Evolutionary conservation across 2,329 filamentous ascomycete species (phyloP).

Genomic region (Hirsutella minnesotensis): DNA sequence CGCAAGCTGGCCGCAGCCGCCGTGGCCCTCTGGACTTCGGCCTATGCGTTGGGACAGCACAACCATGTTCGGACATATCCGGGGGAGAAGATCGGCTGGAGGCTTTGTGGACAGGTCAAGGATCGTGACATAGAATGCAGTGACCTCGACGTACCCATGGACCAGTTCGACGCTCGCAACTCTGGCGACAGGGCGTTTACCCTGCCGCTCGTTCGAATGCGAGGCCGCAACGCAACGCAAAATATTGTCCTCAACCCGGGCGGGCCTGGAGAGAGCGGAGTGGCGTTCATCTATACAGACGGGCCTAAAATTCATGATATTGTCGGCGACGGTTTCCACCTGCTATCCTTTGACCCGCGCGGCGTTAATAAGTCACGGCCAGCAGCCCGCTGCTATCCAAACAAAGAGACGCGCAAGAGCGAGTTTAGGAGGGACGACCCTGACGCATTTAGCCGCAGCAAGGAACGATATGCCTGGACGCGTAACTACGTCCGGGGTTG

Average conservation of each 20-base stretch:
- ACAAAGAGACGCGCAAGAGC: too few relatives aligned
- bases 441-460: constrained; percentile 25
- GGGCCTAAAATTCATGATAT: constrained; percentile 21
- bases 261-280: constrained; percentile 33
- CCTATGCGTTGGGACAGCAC: neutral
- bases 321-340: constrained; percentile 30
- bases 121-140: too few relatives aligned
- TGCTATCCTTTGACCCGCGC: constrained; percentile 35
- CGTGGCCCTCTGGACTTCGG: neutral
- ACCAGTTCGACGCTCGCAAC: constrained; percentile 27
- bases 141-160: constrained; percentile 31
- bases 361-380: constrained; percentile 23
- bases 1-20: neutral
- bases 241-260: constrained; percentile 35
- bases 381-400: too few relatives aligned
- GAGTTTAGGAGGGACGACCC: too few relatives aligned
- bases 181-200: constrained; percentile 25
- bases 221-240: constrained; percentile 27
- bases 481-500: constrained; percentile 28
- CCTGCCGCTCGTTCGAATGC: constrained; percentile 31
- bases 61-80: constrained; percentile 9
- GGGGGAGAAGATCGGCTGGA: too few relatives aligned
- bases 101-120: too few relatives aligned
- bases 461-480: constrained; percentile 28
- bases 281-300: constrained; percentile 23